Base-by-base conservation (phyloP, 371 early-diverging fungal species). In the Apophysomyces elegans region DNA sequence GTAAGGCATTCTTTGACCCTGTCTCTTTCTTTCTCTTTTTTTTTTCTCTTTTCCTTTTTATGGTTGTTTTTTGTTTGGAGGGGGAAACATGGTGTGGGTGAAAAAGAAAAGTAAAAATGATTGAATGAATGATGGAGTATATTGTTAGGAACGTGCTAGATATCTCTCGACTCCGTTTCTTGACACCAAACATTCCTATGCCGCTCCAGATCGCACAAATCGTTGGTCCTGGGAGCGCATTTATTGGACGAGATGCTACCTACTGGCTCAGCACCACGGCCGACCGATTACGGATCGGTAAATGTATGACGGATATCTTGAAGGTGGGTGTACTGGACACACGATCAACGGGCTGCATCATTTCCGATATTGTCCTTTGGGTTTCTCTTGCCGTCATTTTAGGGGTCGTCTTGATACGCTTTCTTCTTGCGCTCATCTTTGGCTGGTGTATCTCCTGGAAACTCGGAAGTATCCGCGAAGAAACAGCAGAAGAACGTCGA, bases 351-450 rank as follows among this genome's bases (percentile, higher is more conserved):
- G 93, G 94, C 0, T 94, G 94, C 72, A 90, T 94, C 56, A 83
- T 88, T 37, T 87, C 92, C 6, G 90, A 91, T 68, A 88, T 93
- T 47, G 86, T 91, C 9, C 78, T 92, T 3, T 92, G 88, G 71
- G 84, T 90, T 7, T 92, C 93, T 8, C 76, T 94, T 21, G 84
- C 89, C 26, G 89, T 94, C 54, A 92, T 93, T 64, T 68, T 94
- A 21, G 88, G 91, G 39, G 90, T 91, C 0, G 93, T 95, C 18
- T 59, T 93, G 70, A 87, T 87, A 70, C 92, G 91, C 67, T 95
- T 95, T 76, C 76, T 91, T 45, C 76, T 95, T 81, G 94, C 95
- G 0, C 69, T 94, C 21, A 80, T 91, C 41, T 95, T 95, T 83
- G 91, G 90, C 11, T 95, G 94, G 94, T 85, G 89, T 44, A 74